Conservation (phyloP, 768 basidiomycete genomes). For the Candolleomyces eurysporus region DNA sequence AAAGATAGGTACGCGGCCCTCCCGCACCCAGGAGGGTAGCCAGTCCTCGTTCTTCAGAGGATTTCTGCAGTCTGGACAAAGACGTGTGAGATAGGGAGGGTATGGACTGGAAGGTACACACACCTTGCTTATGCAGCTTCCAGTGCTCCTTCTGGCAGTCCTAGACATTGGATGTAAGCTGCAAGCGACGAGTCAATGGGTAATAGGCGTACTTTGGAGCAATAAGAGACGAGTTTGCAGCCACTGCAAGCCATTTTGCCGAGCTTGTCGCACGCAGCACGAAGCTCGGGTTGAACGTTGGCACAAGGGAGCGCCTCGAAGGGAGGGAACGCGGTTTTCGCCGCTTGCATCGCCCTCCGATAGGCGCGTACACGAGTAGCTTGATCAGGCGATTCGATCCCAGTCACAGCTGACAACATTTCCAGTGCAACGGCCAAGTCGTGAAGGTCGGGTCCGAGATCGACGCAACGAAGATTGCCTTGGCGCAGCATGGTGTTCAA, state of each 20-base stretch:
- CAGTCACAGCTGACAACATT: neutral
- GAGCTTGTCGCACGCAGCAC: constrained; percentile 22
- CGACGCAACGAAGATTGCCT: neutral
- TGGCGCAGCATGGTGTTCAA: neutral
- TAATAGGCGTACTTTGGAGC: constrained; percentile 25
- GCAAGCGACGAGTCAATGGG: too few species aligned
- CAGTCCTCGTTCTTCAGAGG: neutral
- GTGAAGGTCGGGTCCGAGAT: neutral
- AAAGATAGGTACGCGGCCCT: neutral
- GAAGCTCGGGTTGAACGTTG: constrained; percentile 22
- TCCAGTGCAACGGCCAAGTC: neutral
- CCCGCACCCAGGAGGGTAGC: neutral
- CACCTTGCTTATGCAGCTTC: constrained; percentile 2
- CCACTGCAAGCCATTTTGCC: constrained; percentile 21
- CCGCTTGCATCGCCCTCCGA: neutral
- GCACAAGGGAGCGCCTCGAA: constrained; percentile 30
- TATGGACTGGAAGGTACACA: neutral
- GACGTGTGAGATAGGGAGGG: neutral
- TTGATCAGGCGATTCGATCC: neutral
- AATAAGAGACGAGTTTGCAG: constrained; percentile 38
- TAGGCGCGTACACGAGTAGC: neutral
- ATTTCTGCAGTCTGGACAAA: neutral
- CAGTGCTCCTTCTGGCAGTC: constrained; percentile 1
- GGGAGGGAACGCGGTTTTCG: constrained; percentile 11
- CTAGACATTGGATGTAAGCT: neutral